These are phyloP conservation scores for Diaporthe vexans DNA, from an alignment of 2,329 filamentous ascomycete genomes.

Conservation along the genomic window DNA sequence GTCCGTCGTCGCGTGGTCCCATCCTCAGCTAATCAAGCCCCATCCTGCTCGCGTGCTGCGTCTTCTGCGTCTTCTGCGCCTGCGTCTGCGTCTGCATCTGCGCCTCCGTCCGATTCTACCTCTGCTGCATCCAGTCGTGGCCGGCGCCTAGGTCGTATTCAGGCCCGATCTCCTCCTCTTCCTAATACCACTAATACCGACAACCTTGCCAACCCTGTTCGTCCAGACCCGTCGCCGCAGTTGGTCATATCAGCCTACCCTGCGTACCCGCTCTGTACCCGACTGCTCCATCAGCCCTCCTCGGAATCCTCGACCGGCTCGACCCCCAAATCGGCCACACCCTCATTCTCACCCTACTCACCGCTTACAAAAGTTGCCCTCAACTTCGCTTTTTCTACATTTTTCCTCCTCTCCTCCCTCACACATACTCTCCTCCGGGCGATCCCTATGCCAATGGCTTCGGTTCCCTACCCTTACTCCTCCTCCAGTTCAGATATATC, in stretches of 20 bases:
- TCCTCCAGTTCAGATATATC: conserved; percentile 64
- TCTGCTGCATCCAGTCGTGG: conserved; percentile 24
- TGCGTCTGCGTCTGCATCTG: no score
- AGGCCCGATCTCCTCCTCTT: conserved; percentile 23
- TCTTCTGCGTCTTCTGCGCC: conserved; percentile 2
- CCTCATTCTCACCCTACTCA: background rate
- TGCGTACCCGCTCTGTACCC: conserved; percentile 35
- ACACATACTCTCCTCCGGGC: conserved; percentile 42
- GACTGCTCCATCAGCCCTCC: conserved; percentile 29
- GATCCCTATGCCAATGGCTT: conserved; percentile 57
- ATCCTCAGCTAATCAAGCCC: conserved; percentile 36
- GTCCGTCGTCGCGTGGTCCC: conserved; percentile 32
- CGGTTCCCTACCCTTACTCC: conserved; percentile 60
- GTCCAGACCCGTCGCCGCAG: conserved; percentile 40
- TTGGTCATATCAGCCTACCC: conserved; percentile 26
- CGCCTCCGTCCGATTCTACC: background rate
- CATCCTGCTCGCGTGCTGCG: conserved; percentile 33
- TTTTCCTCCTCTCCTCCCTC: conserved; percentile 42
- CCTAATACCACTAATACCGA: conserved; percentile 30
- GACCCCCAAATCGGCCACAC: conserved; percentile 19
- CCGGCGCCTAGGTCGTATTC: conserved; percentile 17
- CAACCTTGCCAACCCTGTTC: conserved; percentile 33
- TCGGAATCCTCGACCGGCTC: conserved; percentile 35
- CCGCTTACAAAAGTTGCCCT: conserved; percentile 35
- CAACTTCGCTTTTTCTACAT: conserved; percentile 35